phyloP scores from a whole-genome alignment of 2,329 filamentous ascomycete species.

The Mycosphaerella arachidis region DNA sequence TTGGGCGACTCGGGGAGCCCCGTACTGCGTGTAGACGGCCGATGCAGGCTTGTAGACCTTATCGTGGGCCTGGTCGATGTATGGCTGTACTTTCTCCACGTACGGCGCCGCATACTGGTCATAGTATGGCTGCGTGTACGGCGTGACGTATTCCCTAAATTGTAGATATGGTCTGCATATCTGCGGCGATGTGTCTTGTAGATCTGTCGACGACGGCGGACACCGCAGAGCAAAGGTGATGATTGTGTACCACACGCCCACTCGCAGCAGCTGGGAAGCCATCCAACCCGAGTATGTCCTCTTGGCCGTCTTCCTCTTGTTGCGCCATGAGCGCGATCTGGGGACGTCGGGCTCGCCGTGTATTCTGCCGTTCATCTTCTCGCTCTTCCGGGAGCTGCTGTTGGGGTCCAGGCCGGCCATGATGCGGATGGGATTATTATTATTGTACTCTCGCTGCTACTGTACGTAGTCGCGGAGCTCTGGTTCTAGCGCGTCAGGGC shows the following conservation, averaged over 20 bases:
- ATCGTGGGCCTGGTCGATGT: constrained; percentile 55
- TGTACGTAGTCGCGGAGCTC: background rate
- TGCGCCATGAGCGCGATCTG: constrained; percentile 12
- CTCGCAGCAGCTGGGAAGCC: constrained; percentile 39
- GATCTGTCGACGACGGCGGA: constrained; percentile 62
- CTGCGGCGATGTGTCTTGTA: constrained; percentile 65
- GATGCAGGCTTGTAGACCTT: constrained; percentile 65
- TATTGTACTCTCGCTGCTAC: background rate
- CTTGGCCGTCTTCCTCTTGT: constrained; percentile 12
- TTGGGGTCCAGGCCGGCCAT: constrained; percentile 4
- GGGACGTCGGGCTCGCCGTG: constrained; percentile 6
- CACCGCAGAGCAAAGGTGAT: constrained; percentile 78
- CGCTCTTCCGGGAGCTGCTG: background rate
- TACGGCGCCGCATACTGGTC: constrained; percentile 78
- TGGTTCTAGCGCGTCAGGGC: background rate
- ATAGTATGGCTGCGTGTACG: constrained; percentile 82
- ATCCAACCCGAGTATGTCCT: constrained; percentile 22
- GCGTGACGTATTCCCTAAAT: constrained; percentile 63
- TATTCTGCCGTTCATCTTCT: constrained; percentile 20
- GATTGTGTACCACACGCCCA: constrained; percentile 82
- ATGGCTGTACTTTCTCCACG: constrained; percentile 70
- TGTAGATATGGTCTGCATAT: constrained; percentile 77
- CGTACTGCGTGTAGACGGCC: constrained; percentile 62
- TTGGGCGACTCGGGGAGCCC: constrained; percentile 65
- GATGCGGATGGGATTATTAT: background rate